phyloP scores from a whole-genome alignment of 2,329 filamentous ascomycete species.

The Orbilia brochopaga region DNA sequence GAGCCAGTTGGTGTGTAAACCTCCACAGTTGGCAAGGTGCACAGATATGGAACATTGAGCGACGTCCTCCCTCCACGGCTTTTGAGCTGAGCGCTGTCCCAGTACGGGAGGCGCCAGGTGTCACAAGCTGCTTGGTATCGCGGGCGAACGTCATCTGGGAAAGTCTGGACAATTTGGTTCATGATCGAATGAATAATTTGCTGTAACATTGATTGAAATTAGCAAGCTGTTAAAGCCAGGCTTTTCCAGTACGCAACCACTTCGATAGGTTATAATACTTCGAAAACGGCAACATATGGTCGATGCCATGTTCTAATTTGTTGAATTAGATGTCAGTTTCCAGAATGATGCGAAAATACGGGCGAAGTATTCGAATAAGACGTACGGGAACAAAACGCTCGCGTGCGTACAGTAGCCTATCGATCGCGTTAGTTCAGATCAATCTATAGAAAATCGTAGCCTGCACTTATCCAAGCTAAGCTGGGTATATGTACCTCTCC shows the following conservation, averaged over 20 bases:
- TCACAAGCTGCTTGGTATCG: conserved; percentile 35
- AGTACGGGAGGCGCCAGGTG: conserved; percentile 41
- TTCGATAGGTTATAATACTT: conserved; percentile 59
- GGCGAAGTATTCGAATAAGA: no score
- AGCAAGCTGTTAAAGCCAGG: conserved; percentile 27
- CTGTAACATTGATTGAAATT: conserved; percentile 55
- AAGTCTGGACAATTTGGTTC: conserved; percentile 59
- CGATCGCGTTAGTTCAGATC: background rate
- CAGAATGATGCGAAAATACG: no score
- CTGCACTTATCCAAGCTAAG: background rate
- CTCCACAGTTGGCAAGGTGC: conserved; percentile 51
- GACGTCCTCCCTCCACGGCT: conserved; percentile 55
- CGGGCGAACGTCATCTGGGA: conserved; percentile 43
- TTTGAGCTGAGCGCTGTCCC: conserved; percentile 43
- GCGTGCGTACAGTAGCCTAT: conserved; percentile 79
- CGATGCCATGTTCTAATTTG: conserved; percentile 60
- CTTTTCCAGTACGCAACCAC: background rate
- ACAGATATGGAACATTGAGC: conserved; percentile 59
- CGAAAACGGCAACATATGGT: conserved; percentile 64
- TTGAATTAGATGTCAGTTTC: no score
- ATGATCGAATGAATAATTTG: conserved; percentile 63
- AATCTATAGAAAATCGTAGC: background rate
- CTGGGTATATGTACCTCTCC: conserved; percentile 19
- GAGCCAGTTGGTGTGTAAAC: conserved; percentile 55
- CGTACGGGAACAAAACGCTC: conserved; percentile 71